Percentiles rank a stretch among this genome's conserved stretches.
Evolutionary conservation across 139 green algal species (phyloP).

Genomic region (Bryopsis sp.): DNA sequence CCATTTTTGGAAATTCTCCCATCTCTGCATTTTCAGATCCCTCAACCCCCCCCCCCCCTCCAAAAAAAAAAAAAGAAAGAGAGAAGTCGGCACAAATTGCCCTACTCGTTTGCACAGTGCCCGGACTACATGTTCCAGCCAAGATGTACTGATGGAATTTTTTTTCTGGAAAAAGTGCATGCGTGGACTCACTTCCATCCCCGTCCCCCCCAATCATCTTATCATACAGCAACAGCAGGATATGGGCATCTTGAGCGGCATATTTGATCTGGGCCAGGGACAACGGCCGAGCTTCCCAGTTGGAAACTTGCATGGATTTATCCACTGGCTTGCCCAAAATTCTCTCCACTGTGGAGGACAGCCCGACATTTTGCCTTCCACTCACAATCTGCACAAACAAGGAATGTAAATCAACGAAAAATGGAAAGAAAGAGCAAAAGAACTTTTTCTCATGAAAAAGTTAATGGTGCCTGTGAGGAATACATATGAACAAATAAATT

Average conservation of each 20-base stretch:
- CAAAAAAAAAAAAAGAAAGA: too few species aligned
- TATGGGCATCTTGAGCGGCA: conserved; percentile 38
- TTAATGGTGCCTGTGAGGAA: not conserved
- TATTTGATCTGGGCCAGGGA: conserved; percentile 39
- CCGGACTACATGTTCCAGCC: too few species aligned
- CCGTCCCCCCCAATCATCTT: conserved; percentile 7
- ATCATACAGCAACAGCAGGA: conserved; percentile 30
- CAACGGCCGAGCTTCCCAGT: conserved; percentile 46
- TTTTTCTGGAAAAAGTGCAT: too few species aligned
- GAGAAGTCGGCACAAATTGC: too few species aligned
- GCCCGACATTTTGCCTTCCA: not conserved
- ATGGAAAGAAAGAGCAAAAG: not conserved
- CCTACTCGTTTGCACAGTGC: too few species aligned
- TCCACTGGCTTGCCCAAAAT: conserved; percentile 32
- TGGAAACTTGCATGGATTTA: conserved; percentile 45
- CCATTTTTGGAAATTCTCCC: too few species aligned
- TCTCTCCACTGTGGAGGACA: not conserved
- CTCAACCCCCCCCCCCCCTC: too few species aligned
- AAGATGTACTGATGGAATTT: too few species aligned
- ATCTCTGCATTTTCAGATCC: too few species aligned
- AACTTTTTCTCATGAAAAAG: not conserved
- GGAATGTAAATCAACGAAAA: not conserved
- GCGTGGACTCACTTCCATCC: too few species aligned
- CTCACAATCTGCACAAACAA: not conserved
- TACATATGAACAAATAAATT: not conserved